Evolutionary conservation across 1,284 basidiomycete genomes (phyloP).

Genomic region (Cutaneotrichosporon spelunceum): DNA sequence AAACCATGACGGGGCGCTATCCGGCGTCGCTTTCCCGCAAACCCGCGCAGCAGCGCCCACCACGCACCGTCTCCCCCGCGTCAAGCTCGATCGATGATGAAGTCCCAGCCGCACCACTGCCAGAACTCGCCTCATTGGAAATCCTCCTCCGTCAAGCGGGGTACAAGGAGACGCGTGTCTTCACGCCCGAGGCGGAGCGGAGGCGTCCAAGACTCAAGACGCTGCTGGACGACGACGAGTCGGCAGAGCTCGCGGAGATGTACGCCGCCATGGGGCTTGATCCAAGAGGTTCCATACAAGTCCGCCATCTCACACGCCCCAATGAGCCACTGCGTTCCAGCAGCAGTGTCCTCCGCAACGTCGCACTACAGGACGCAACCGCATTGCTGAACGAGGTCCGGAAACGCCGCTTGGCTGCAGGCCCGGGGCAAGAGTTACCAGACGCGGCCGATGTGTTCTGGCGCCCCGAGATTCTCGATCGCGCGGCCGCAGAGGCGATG

Average conservation of each 20-base stretch:
- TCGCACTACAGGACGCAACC: constrained; percentile 23
- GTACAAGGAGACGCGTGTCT: constrained; percentile 81
- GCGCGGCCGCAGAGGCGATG: constrained; percentile 15
- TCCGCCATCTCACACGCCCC: constrained; percentile 20
- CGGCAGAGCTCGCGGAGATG: constrained; percentile 33
- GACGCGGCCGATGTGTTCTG: constrained; percentile 6
- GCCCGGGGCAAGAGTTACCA: background rate
- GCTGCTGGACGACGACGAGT: constrained; percentile 32
- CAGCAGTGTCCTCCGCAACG: constrained; percentile 24
- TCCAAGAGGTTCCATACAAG: constrained; percentile 11
- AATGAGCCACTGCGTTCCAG: constrained; percentile 18
- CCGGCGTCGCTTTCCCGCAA: constrained; percentile 27
- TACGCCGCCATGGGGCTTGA: constrained; percentile 39
- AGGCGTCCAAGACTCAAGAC: constrained; percentile 37
- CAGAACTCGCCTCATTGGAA: constrained; percentile 62
- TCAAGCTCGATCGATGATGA: constrained; percentile 30
- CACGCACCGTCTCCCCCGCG: constrained; percentile 8
- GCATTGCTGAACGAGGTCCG: constrained; percentile 7
- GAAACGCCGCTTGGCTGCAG: constrained; percentile 9
- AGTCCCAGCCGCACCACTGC: constrained; percentile 22
- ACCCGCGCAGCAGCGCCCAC: constrained; percentile 24
- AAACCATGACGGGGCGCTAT: constrained; percentile 19
- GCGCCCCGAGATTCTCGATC: background rate
- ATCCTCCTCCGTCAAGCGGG: constrained; percentile 77
- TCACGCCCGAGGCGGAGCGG: constrained; percentile 73